Percentiles rank a stretch among this genome's conserved stretches.
These are phyloP conservation scores for Suillus decipiens DNA, from an alignment of 768 basidiomycete species.

Conservation along the genomic window DNA sequence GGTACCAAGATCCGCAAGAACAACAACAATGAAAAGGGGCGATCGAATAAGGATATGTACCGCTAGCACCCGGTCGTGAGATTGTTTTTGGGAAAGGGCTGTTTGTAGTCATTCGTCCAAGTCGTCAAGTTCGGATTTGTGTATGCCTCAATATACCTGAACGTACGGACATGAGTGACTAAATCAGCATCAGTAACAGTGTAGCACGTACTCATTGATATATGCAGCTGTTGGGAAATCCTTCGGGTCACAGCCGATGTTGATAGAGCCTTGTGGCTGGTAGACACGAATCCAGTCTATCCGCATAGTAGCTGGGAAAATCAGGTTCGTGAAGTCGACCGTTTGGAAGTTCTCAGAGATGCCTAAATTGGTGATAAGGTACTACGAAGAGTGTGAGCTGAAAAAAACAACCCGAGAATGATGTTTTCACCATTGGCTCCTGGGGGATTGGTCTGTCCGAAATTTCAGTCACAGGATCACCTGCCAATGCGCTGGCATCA, in stretches of 20 bases:
- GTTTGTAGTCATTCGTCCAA: slow-evolving; percentile 64
- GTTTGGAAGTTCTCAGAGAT: slow-evolving; percentile 79
- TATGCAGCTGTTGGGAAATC: slow-evolving; percentile 81
- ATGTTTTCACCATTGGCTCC: slow-evolving; percentile 73
- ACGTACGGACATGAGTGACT: slow-evolving; percentile 11
- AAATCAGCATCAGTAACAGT: not conserved
- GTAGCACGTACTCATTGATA: slow-evolving; percentile 64
- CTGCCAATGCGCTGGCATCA: slow-evolving; percentile 58
- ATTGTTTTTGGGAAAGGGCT: slow-evolving; percentile 69
- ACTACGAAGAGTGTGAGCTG: slow-evolving; percentile 43
- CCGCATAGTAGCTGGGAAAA: slow-evolving; percentile 73
- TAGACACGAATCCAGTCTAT: slow-evolving; percentile 93
- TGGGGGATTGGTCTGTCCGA: slow-evolving; percentile 70
- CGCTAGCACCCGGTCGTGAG: slow-evolving; percentile 59
- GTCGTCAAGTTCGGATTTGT: slow-evolving; percentile 80
- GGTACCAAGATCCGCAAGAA: slow-evolving; percentile 8
- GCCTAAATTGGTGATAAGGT: slow-evolving; percentile 83
- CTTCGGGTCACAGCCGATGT: slow-evolving; percentile 83
- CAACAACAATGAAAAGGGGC: slow-evolving; percentile 10
- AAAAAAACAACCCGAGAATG: not conserved
- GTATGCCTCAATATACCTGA: slow-evolving; percentile 68
- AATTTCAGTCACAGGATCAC: slow-evolving; percentile 59
- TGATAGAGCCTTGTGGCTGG: slow-evolving; percentile 66
- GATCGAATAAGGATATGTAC: not conserved
- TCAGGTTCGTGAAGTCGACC: slow-evolving; percentile 70